Base-by-base conservation (phyloP, 805 yeast species). In the Wickerhamomyces strasburgensis region DNA sequence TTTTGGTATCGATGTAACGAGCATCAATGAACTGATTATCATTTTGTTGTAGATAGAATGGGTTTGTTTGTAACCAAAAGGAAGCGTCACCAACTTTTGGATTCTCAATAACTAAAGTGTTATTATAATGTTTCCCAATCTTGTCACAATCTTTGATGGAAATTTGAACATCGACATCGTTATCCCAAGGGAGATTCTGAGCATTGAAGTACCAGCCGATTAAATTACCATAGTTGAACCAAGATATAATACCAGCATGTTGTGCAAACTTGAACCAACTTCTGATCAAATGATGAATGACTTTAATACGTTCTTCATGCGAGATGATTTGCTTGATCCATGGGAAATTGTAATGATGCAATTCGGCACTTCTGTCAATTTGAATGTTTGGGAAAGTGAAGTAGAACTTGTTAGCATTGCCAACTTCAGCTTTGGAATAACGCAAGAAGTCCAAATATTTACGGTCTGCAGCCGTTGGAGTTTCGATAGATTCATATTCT, bases 181-280 rank as follows among this genome's bases (percentile, higher is more conserved):
- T 62, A 53, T 78, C 84, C 80, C 81, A 78, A 6, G 80, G 79
- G 44, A 78, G 61, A 5, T 65, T 59, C 40, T 73, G 53, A 1
- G 80, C 82, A 51, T 73, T 75, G 69, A 75, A 76, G 45, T 72
- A 70, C 73, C 79, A 78, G 6, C 81, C 79, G 19, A 79, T 63
- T 40, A 79, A 60, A 8, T 82, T 62, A 3, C 85, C 85, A 54
- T 78, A 82, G 5, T 80, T 74, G 27, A 79, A 64, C 83, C 84
- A 80, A 0, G 81, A 69, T 5, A 79, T 44, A 27, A 51, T 37
- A 3, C 67, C 70, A 16, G 67, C 58, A 11, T 64, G 59, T 14
- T 60, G 51, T 21, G 75, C 56, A 49, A 77, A 73, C 28, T 67
- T 61, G 16, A 78, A 62, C 77, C 82, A 80, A 4, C 77, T 66